Conservation (phyloP, 148 eudicot species). For the Suaeda aralocaspica region DNA sequence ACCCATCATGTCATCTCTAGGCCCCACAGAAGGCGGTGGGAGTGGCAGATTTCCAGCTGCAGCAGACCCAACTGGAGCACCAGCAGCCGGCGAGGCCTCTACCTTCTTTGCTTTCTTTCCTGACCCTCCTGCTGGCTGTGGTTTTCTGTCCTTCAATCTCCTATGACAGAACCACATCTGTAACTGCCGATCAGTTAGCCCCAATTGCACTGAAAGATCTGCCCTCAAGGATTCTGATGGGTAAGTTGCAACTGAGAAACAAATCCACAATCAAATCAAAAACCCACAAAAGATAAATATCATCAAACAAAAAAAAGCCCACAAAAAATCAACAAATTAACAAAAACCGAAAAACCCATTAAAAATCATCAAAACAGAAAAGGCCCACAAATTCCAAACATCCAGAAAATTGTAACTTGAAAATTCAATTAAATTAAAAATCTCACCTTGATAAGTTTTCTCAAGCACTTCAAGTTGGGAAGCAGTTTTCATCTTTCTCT, state of each 20-base stretch:
- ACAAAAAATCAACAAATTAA: conserved; percentile 3
- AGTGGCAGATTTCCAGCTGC: conserved; percentile 19
- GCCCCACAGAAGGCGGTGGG: conserved; percentile 28
- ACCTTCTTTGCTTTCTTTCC: conserved; percentile 45
- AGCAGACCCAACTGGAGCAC: conserved; percentile 23
- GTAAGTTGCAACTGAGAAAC: conserved; percentile 52
- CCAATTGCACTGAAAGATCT: conserved; percentile 67
- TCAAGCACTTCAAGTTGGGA: conserved; percentile 77
- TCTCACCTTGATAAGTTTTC: conserved; percentile 66
- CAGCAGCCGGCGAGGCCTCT: conserved; percentile 30
- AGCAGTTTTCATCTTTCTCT: conserved; percentile 92
- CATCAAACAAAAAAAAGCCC: conserved; percentile 13
- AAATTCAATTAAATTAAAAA: neutral
- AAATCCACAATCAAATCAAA: neutral
- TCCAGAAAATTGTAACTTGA: neutral
- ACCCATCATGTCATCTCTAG: conserved; percentile 37
- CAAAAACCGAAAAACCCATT: neutral
- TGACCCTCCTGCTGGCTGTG: conserved; percentile 18
- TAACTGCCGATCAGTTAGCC: conserved; percentile 79
- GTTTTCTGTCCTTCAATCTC: conserved; percentile 77
- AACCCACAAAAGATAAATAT: neutral
- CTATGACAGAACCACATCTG: conserved; percentile 99
- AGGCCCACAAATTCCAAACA: neutral
- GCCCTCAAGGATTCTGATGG: conserved; percentile 76
- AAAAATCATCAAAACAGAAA: neutral